Conservation (phyloP, 2,329 filamentous ascomycete genomes). For the Penicillium polonicum region DNA sequence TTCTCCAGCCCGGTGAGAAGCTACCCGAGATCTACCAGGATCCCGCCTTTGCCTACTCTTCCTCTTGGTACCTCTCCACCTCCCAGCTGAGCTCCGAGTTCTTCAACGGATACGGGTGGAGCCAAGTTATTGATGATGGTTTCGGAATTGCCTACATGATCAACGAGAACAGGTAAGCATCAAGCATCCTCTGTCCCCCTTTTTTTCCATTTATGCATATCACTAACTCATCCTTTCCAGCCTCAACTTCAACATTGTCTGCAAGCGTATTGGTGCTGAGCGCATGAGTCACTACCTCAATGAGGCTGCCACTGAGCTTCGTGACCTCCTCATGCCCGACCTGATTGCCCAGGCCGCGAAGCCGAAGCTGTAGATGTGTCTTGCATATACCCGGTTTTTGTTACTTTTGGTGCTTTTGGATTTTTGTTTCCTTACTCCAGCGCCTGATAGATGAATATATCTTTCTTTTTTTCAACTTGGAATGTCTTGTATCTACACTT, state of each 20-base stretch:
- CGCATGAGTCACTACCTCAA: slow-evolving; percentile 96
- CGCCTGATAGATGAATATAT: slow-evolving; percentile 11
- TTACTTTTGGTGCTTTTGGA: neutral
- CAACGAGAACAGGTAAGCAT: slow-evolving; percentile 82
- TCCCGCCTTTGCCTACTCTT: slow-evolving; percentile 78
- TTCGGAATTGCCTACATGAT: slow-evolving; percentile 99
- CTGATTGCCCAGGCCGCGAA: slow-evolving; percentile 67
- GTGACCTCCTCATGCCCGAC: slow-evolving; percentile 79
- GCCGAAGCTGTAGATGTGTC: slow-evolving; percentile 71
- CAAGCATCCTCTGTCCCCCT: neutral
- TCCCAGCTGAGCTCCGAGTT: slow-evolving; percentile 92
- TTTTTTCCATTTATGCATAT: neutral
- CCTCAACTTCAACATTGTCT: slow-evolving; percentile 97
- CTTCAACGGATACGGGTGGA: slow-evolving; percentile 99
- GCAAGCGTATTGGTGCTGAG: slow-evolving; percentile 84
- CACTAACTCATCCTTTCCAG: slow-evolving; percentile 46
- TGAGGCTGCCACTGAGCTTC: slow-evolving; percentile 86
- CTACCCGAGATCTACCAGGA: slow-evolving; percentile 82
- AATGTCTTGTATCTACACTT: neutral
- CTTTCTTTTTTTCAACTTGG: neutral
- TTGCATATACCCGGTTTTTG: slow-evolving; percentile 11
- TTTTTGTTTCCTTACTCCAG: slow-evolving; percentile 3
- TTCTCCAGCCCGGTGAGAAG: slow-evolving; percentile 75
- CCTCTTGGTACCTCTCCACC: slow-evolving; percentile 84
- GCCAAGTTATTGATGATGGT: slow-evolving; percentile 91